Evolutionary conservation across 805 yeast genomes (phyloP).

Genomic region (Ogataea zsoltii): DNA sequence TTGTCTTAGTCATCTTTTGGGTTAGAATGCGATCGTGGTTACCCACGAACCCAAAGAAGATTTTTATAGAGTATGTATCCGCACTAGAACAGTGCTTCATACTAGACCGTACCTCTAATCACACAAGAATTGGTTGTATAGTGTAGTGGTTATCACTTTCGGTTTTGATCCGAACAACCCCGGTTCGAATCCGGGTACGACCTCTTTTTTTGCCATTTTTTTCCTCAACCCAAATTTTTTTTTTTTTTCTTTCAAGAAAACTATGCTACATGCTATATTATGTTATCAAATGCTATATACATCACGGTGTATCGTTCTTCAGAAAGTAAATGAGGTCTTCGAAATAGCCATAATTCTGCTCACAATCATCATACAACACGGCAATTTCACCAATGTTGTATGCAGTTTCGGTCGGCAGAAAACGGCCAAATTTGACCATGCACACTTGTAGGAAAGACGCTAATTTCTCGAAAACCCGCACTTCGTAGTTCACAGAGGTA

Average conservation of each 20-base stretch:
- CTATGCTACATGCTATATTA: neutral
- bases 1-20: too few relatives aligned
- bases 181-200: constrained; percentile 86
- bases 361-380: constrained; percentile 21
- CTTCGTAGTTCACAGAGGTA: constrained; percentile 30
- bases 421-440: constrained; percentile 40
- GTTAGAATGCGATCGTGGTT: too few relatives aligned
- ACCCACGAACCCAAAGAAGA: too few relatives aligned
- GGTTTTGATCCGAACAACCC: constrained; percentile 82
- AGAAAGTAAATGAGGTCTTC: constrained; percentile 26
- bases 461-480: constrained; percentile 26
- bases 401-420: constrained; percentile 41
- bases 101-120: neutral
- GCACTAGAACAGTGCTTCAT: too few relatives aligned
- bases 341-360: constrained; percentile 30
- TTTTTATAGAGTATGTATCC: too few relatives aligned
- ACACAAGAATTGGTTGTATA: constrained; percentile 41
- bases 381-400: constrained; percentile 39
- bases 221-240: too few relatives aligned
- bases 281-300: neutral
- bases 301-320: constrained; percentile 3
- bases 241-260: neutral
- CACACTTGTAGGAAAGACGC: constrained; percentile 39
- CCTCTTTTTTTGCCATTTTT: constrained; percentile 45
- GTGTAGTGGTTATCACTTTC: constrained; percentile 82